Evolutionary conservation across 305 asterid genomes (phyloP).

Genomic region (Salvia sclarea): DNA sequence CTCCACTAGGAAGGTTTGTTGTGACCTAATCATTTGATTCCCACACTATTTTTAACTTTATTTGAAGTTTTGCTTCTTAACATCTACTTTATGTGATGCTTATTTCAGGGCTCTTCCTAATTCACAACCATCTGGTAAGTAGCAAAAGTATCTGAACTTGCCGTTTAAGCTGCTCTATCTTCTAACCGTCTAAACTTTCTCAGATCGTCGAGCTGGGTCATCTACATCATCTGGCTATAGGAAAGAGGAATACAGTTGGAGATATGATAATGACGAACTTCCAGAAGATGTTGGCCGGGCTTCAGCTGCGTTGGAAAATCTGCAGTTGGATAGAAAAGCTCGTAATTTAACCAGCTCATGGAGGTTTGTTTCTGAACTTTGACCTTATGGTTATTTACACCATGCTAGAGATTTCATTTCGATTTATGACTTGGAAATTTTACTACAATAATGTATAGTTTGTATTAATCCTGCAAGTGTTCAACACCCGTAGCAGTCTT

Average conservation of each 20-base stretch:
- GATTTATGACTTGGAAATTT: background rate
- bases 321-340: constrained; percentile 93
- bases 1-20: constrained; percentile 81
- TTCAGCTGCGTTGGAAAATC: constrained; percentile 89
- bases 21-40: constrained; percentile 14
- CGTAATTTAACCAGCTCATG: constrained; percentile 83
- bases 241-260: constrained; percentile 89
- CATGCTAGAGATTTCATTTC: background rate
- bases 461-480: background rate
- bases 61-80: constrained; percentile 18
- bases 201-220: constrained; percentile 96
- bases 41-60: constrained; percentile 14
- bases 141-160: constrained; percentile 21
- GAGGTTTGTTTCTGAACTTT: constrained; percentile 61
- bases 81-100: constrained; percentile 27
- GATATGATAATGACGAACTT: constrained; percentile 73
- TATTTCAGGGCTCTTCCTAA: constrained; percentile 66
- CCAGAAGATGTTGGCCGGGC: constrained; percentile 78
- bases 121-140: constrained; percentile 74
- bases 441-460: background rate
- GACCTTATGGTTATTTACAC: constrained; percentile 11
- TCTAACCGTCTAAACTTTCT: constrained; percentile 34
- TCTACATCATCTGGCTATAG: constrained; percentile 80
- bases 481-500: background rate
- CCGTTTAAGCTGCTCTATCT: constrained; percentile 4